These are phyloP conservation scores for Tolypocladium album DNA, from an alignment of 2,329 filamentous ascomycete genomes.

Conservation along the genomic window DNA sequence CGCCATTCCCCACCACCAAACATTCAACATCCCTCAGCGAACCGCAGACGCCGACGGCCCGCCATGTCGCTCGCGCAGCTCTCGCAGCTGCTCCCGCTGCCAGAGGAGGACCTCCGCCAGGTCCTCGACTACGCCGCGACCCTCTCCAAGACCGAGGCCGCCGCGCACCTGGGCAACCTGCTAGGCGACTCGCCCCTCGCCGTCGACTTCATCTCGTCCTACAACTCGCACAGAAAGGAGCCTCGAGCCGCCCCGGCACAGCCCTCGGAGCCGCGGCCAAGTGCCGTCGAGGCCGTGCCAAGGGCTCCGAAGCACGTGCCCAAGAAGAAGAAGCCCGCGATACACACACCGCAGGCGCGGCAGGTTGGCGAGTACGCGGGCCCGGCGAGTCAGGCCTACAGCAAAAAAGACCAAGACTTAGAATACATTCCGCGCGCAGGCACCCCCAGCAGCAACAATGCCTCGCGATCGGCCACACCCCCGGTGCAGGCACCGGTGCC, in stretches of 20 bases:
- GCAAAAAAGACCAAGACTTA: slow-evolving; percentile 57
- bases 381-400: slow-evolving; percentile 59
- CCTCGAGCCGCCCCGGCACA: slow-evolving; percentile 10
- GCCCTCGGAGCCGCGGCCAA: slow-evolving; percentile 7
- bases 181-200: slow-evolving; percentile 74
- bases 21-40: not conserved
- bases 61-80: slow-evolving; percentile 56
- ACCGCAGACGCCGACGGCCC: not conserved
- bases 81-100: slow-evolving; percentile 69
- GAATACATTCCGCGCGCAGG: slow-evolving; percentile 58
- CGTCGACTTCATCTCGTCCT: slow-evolving; percentile 68
- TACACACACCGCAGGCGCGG: slow-evolving; percentile 55
- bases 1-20: not conserved
- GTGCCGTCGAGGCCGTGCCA: slow-evolving; percentile 31
- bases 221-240: slow-evolving; percentile 56
- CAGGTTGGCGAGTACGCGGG: slow-evolving; percentile 50
- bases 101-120: slow-evolving; percentile 74
- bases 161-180: slow-evolving; percentile 76
- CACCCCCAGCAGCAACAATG: slow-evolving; percentile 24
- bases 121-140: slow-evolving; percentile 72
- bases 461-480: slow-evolving; percentile 25
- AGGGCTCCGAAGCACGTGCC: slow-evolving; percentile 31
- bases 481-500: slow-evolving; percentile 21
- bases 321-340: slow-evolving; percentile 47
- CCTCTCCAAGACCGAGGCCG: slow-evolving; percentile 66